phyloP scores from a whole-genome alignment of 2,329 filamentous ascomycete genomes.

The Neonectria hederae region DNA sequence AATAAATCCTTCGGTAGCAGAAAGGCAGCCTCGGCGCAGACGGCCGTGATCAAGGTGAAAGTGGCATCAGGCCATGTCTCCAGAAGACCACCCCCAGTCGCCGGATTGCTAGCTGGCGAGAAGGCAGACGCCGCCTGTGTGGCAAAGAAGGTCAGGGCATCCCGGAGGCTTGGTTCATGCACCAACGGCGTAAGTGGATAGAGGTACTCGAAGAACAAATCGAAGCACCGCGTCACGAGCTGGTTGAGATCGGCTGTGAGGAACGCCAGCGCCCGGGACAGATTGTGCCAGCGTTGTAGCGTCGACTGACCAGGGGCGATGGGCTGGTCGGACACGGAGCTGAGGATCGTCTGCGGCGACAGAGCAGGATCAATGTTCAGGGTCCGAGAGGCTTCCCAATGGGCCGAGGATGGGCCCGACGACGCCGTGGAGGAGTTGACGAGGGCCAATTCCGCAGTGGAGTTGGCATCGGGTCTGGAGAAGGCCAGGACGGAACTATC shows the following conservation, averaged over 20 bases:
- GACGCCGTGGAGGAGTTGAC: slow-evolving; percentile 7
- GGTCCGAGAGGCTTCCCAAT: slow-evolving; percentile 33
- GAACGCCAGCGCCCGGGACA: slow-evolving; percentile 39
- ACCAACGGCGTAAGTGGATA: slow-evolving; percentile 54
- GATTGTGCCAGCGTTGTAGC: slow-evolving; percentile 43
- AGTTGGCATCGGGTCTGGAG: slow-evolving; percentile 7
- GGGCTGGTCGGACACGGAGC: slow-evolving; percentile 24
- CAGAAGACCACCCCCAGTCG: slow-evolving; percentile 18
- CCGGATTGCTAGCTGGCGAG: slow-evolving; percentile 23
- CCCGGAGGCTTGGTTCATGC: slow-evolving; percentile 52
- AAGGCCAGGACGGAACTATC: slow-evolving; percentile 5
- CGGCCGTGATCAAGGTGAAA: slow-evolving; percentile 55
- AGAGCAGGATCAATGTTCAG: slow-evolving; percentile 33
- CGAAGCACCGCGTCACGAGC: slow-evolving; percentile 47
- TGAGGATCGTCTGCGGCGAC: slow-evolving; percentile 36
- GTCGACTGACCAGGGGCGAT: slow-evolving; percentile 30
- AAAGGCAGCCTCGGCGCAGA: slow-evolving; percentile 54
- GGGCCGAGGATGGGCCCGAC: slow-evolving; percentile 27
- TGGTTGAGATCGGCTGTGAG: slow-evolving; percentile 39
- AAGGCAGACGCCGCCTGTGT: slow-evolving; percentile 18
- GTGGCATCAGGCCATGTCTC: slow-evolving; percentile 49
- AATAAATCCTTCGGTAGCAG: slow-evolving; percentile 52
- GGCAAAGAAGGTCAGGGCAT: slow-evolving; percentile 48
- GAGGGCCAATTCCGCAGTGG: slow-evolving; percentile 29
- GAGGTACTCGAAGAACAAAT: slow-evolving; percentile 55